Evolutionary conservation across 2,329 filamentous ascomycete genomes (phyloP), one percentile per base, ranked within the genome.

Genomic region (Diaporthe citriasiana): DNA sequence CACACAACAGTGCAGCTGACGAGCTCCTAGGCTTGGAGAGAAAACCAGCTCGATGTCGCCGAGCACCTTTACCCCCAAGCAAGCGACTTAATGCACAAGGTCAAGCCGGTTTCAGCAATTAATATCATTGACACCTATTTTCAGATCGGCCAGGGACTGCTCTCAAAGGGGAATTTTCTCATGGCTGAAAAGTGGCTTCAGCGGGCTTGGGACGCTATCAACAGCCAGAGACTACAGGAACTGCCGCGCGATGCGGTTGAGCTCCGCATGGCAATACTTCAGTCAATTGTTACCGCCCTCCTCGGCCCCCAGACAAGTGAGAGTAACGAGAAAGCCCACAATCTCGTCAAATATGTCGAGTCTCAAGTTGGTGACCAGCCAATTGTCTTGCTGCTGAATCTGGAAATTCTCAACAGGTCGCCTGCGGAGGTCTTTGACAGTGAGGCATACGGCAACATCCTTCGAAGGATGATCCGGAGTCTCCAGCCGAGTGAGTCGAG

Each of bases 1-100:
- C 1, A 66, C 17, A 13, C 25, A 17, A 40, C 1, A 0, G 25
- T 22, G n/a, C n/a, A n/a, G 27, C 47, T 68, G 30, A 68, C 33
- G 47, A 53, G n/a, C 8, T 22, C 6, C 45, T 66, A 96, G 94
- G 89, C 92, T 40, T 97, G 93, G 91, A 91, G 91, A 78, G 92
- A 95, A 79, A 87, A 90, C 53, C 89, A 92, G 53, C 85, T 93
- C 19, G 93, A 96, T 73, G 89, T 95, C 63, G 94, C 94, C 38
- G 94, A 97, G 71, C 91, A 94, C 81, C 91, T 97, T 86, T 95
- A 93, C 81, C 82, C 82, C 47, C 93, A 93, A 78, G 82, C 90
- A 1, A 83, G 84, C 78, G 83, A 75, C n/a, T 81, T 83, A 13
- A 81, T 78, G 50, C 79, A 78, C 30, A 78, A 70, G 0, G 80